Percentiles rank a stretch among this genome's conserved stretches.
Evolutionary conservation across 108 stramenopile species (phyloP).

Genomic region (Craspedostauros australis): DNA sequence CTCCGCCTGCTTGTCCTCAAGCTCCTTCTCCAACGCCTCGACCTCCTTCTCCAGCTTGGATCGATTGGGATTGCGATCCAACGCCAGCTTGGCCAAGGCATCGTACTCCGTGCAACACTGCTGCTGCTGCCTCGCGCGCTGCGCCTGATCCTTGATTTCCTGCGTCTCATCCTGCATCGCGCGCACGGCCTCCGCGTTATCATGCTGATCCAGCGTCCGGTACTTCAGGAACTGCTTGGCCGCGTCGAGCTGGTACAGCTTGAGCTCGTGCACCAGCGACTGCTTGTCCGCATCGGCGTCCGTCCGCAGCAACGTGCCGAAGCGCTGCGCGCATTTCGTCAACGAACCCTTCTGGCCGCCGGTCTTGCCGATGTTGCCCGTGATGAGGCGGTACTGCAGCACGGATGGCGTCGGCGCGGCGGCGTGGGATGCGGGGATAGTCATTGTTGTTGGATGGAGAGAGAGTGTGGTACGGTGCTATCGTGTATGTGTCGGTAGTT

Average conservation of each 20-base stretch:
- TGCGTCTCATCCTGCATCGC: not conserved
- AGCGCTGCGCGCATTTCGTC: constrained; percentile 33
- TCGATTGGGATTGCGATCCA: constrained; percentile 12
- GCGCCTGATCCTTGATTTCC: constrained; percentile 4
- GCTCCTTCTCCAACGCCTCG: constrained; percentile 8
- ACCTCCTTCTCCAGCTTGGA: constrained; percentile 9
- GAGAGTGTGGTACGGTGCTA: too few species aligned
- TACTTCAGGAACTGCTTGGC: constrained; percentile 21
- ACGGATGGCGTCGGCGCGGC: not conserved
- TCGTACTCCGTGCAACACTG: constrained; percentile 31
- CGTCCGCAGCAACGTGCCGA: constrained; percentile 2
- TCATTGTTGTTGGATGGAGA: too few species aligned
- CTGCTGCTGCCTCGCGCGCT: constrained; percentile 7
- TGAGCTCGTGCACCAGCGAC: constrained; percentile 26
- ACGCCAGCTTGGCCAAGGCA: constrained; percentile 27
- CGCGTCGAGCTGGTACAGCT: constrained; percentile 29
- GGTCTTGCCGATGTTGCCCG: constrained; percentile 20
- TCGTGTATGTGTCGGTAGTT: too few species aligned
- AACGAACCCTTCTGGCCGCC: constrained; percentile 37
- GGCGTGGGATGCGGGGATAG: too few species aligned
- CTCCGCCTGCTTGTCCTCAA: constrained; percentile 4
- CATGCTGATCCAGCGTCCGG: constrained; percentile 9
- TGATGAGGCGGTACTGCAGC: constrained; percentile 21
- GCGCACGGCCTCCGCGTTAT: constrained; percentile 13
- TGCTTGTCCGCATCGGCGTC: constrained; percentile 20